A percentile compares a stretch with the other conserved stretches of the same genome.
phyloP scores from a whole-genome alignment of 2,329 filamentous ascomycete genomes.

The Lasiodiplodia hormozganensis region DNA sequence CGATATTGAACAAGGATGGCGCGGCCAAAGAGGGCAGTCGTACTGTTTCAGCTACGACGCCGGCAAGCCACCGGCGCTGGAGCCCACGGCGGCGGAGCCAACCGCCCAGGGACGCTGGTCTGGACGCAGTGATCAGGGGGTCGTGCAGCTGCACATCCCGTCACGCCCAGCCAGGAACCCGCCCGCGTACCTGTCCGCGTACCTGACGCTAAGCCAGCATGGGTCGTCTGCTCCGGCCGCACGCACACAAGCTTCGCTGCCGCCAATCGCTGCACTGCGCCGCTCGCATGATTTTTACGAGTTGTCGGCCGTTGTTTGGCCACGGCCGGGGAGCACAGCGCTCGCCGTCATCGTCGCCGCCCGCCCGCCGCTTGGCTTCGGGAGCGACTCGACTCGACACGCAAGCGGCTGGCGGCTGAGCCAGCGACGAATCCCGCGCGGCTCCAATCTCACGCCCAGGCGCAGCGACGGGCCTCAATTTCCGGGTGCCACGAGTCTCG shows the following conservation, averaged over 20 bases:
- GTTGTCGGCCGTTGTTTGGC: conserved; percentile 11
- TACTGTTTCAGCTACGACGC: conserved; percentile 24
- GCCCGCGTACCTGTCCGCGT: conserved; percentile 7
- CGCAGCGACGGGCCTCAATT: conserved; percentile 17
- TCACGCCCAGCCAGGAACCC: conserved; percentile 16
- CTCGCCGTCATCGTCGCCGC: not conserved
- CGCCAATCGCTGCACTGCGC: not conserved
- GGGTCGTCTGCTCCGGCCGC: not conserved
- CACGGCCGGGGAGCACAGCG: not conserved
- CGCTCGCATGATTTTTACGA: conserved; percentile 13
- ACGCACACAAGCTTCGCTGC: not conserved
- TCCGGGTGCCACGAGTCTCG: conserved; percentile 26
- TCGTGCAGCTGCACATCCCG: conserved; percentile 11
- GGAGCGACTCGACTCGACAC: not conserved
- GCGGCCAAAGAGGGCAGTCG: conserved; percentile 19
- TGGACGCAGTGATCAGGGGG: conserved; percentile 19
- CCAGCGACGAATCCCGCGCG: conserved; percentile 9
- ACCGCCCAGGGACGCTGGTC: conserved; percentile 7
- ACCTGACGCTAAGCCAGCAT: conserved; percentile 9
- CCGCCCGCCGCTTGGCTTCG: not conserved
- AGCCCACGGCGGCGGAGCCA: not conserved
- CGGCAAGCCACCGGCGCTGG: conserved; percentile 17
- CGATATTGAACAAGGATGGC: conserved; percentile 23
- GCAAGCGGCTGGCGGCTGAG: conserved; percentile 14
- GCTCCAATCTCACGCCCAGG: conserved; percentile 12